phyloP scores from a whole-genome alignment of 164 flowering plant genomes.

The Liriodendron chinense region DNA sequence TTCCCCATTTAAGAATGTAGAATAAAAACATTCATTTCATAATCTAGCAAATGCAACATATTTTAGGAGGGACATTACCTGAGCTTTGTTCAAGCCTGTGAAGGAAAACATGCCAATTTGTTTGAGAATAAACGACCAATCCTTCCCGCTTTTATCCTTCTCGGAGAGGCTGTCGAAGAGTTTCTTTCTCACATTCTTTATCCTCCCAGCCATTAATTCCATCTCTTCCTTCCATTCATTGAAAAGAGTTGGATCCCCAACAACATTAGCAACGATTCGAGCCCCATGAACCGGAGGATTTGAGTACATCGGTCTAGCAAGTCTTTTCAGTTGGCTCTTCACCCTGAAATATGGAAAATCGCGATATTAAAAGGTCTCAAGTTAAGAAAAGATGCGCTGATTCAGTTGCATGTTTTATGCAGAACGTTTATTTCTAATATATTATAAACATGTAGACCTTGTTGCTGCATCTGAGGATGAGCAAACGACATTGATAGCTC shows the following conservation, averaged over 20 bases:
- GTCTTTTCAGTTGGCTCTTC: slow-evolving; percentile 92
- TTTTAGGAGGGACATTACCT: slow-evolving; percentile 46
- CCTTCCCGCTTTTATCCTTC: slow-evolving; percentile 87
- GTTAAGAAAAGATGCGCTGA: not conserved
- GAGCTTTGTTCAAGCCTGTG: slow-evolving; percentile 89
- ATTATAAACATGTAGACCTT: slow-evolving; percentile 40
- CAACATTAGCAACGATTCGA: slow-evolving; percentile 86
- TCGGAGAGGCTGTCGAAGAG: slow-evolving; percentile 63
- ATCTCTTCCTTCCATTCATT: slow-evolving; percentile 93
- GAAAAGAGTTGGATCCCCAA: slow-evolving; percentile 76
- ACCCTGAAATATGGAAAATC: slow-evolving; percentile 48
- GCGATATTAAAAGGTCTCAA: not conserved
- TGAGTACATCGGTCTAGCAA: slow-evolving; percentile 98
- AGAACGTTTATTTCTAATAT: not conserved
- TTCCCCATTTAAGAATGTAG: not conserved
- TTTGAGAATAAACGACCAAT: slow-evolving; percentile 89
- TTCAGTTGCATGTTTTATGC: not conserved
- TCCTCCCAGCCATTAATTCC: slow-evolving; percentile 98
- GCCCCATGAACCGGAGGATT: slow-evolving; percentile 98
- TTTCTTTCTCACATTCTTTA: slow-evolving; percentile 83
- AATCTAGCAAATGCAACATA: not conserved
- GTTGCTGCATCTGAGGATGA: slow-evolving; percentile 82
- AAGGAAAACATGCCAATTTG: slow-evolving; percentile 99
- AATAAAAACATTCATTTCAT: not conserved
- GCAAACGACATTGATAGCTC: slow-evolving; percentile 90